These are phyloP conservation scores for Saccharomyces hybrid DNA, from an alignment of 1,139 yeast genomes.

Conservation along the genomic window DNA sequence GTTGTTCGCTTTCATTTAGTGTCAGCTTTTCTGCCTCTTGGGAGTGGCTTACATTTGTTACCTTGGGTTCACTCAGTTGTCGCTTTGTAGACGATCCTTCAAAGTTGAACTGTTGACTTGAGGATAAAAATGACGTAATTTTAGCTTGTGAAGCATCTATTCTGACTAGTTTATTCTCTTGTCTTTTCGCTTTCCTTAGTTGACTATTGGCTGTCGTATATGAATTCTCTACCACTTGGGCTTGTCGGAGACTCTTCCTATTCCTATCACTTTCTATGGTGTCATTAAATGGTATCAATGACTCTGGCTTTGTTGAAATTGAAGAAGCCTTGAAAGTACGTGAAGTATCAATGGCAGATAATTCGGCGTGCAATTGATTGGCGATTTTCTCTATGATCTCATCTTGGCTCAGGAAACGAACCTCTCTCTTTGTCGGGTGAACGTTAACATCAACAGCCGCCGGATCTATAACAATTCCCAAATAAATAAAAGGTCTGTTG, in stretches of 20 bases:
- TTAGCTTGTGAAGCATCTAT: constrained; percentile 66
- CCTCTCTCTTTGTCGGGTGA: constrained; percentile 94
- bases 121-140: constrained; percentile 39
- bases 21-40: neutral
- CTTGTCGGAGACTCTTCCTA: constrained; percentile 1
- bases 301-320: constrained; percentile 9
- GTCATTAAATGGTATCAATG: neutral
- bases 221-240: neutral
- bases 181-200: constrained; percentile 22
- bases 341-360: constrained; percentile 58
- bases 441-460: constrained; percentile 80
- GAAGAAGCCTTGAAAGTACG: constrained; percentile 65
- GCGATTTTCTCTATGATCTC: constrained; percentile 67
- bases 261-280: neutral
- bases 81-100: neutral
- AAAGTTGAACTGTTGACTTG: constrained; percentile 13
- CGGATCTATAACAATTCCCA: constrained; percentile 59
- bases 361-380: constrained; percentile 39
- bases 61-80: neutral
- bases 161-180: constrained; percentile 62
- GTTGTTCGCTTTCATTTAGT: neutral
- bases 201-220: neutral
- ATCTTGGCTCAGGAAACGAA: constrained; percentile 75
- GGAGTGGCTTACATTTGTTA: neutral
- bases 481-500: constrained; percentile 66